These are phyloP conservation scores for Alternaria infectoria DNA, from an alignment of 2,329 filamentous ascomycete genomes.

Conservation along the genomic window DNA sequence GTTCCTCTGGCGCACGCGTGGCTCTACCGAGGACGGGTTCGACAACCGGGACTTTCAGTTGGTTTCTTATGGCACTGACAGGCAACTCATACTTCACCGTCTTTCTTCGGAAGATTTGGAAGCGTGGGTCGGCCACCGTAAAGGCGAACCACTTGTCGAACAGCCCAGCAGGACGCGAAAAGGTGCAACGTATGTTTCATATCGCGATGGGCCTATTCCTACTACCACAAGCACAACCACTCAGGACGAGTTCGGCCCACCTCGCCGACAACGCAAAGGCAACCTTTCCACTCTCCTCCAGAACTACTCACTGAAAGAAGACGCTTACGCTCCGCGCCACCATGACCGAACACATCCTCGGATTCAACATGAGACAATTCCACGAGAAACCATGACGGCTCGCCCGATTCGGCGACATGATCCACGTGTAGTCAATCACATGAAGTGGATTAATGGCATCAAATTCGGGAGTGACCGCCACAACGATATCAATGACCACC, in stretches of 20 bases:
- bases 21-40: constrained; percentile 66
- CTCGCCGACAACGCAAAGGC: constrained; percentile 28
- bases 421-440: constrained; percentile 62
- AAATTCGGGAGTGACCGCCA: constrained; percentile 59
- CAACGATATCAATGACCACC: constrained; percentile 30
- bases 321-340: constrained; percentile 12
- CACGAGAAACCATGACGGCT: constrained; percentile 54
- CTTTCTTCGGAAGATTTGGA: constrained; percentile 68
- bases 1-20: constrained; percentile 86
- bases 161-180: constrained; percentile 78
- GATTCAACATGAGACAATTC: constrained; percentile 9
- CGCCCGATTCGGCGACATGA: constrained; percentile 57
- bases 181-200: constrained; percentile 85
- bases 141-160: constrained; percentile 68
- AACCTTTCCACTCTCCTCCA: constrained; percentile 37
- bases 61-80: constrained; percentile 90
- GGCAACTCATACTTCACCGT: constrained; percentile 78
- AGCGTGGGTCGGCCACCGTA: constrained; percentile 74
- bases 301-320: constrained; percentile 24
- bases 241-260: constrained; percentile 25
- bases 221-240: constrained; percentile 18
- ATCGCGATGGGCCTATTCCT: constrained; percentile 62
- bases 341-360: constrained; percentile 13
- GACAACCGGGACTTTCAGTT: constrained; percentile 91
- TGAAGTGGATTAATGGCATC: constrained; percentile 70